Conservation (phyloP, 139 green algal species). For the Picochlorum sp. region DNA sequence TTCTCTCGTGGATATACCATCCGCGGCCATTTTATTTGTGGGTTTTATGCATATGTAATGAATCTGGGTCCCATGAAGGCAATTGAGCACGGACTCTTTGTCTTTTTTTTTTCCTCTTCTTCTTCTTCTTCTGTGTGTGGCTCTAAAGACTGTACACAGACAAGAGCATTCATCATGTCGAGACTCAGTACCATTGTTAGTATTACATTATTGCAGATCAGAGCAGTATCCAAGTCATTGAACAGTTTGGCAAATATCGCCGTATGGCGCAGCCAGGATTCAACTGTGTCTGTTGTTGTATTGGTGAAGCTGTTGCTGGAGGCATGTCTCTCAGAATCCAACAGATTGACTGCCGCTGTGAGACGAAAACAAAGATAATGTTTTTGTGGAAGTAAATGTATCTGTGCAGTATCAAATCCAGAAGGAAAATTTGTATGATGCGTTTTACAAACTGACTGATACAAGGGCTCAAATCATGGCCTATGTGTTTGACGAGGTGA, state of each 20-base stretch:
- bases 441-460: slow-evolving; percentile 77
- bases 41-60: too few species aligned
- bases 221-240: slow-evolving; percentile 27
- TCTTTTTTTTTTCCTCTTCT: not conserved
- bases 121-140: not conserved
- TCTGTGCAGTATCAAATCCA: slow-evolving; percentile 68
- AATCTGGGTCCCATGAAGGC: too few species aligned
- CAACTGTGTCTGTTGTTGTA: slow-evolving; percentile 47
- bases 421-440: slow-evolving; percentile 53
- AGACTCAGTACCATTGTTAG: too few species aligned
- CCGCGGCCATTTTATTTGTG: too few species aligned
- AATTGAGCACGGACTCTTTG: too few species aligned
- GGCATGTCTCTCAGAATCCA: slow-evolving; percentile 55
- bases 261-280: slow-evolving; percentile 40
- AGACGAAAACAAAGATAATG: slow-evolving; percentile 79
- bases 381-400: slow-evolving; percentile 68
- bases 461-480: slow-evolving; percentile 42
- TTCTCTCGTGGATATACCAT: too few species aligned
- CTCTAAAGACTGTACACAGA: not conserved
- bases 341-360: slow-evolving; percentile 40
- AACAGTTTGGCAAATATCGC: slow-evolving; percentile 36
- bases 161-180: too few species aligned
- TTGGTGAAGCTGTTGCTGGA: slow-evolving; percentile 42
- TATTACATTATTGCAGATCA: slow-evolving; percentile 12
- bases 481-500: slow-evolving; percentile 66